Evolutionary conservation across 768 basidiomycete species (phyloP).

Genomic region (Termitomyces bulborhizus): DNA sequence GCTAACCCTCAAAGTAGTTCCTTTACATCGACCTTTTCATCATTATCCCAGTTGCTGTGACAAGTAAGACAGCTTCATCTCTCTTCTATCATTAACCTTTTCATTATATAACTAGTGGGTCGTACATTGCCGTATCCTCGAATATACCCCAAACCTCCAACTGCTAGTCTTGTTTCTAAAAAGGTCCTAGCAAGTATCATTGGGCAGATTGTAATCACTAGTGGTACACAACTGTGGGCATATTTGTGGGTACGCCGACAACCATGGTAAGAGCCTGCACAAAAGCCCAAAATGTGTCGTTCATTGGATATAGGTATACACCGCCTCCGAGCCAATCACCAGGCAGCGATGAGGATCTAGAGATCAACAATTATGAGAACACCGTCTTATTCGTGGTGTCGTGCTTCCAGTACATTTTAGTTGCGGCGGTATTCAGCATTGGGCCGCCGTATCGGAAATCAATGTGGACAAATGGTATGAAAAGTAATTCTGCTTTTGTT

Average conservation of each 20-base stretch:
- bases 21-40: constrained; percentile 97
- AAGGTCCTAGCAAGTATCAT: constrained; percentile 91
- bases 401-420: constrained; percentile 97
- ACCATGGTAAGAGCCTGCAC: constrained; percentile 54
- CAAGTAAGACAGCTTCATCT: constrained; percentile 56
- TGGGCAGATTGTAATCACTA: constrained; percentile 87
- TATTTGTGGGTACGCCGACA: constrained; percentile 87
- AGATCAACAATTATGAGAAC: constrained; percentile 89
- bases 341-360: constrained; percentile 62
- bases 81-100: neutral
- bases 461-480: constrained; percentile 90
- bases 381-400: constrained; percentile 88
- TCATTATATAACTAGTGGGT: constrained; percentile 62
- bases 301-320: constrained; percentile 54
- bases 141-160: constrained; percentile 87
- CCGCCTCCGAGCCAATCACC: constrained; percentile 50
- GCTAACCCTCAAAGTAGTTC: constrained; percentile 47
- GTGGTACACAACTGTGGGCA: constrained; percentile 76
- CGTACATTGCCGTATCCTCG: constrained; percentile 85
- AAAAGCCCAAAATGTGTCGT: neutral
- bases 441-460: constrained; percentile 94
- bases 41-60: constrained; percentile 94
- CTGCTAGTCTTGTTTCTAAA: constrained; percentile 92
- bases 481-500: neutral
- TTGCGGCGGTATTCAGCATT: constrained; percentile 96